These are phyloP conservation scores for Cystofilobasidium bisporidii DNA, from an alignment of 768 basidiomycete genomes.

Conservation along the genomic window DNA sequence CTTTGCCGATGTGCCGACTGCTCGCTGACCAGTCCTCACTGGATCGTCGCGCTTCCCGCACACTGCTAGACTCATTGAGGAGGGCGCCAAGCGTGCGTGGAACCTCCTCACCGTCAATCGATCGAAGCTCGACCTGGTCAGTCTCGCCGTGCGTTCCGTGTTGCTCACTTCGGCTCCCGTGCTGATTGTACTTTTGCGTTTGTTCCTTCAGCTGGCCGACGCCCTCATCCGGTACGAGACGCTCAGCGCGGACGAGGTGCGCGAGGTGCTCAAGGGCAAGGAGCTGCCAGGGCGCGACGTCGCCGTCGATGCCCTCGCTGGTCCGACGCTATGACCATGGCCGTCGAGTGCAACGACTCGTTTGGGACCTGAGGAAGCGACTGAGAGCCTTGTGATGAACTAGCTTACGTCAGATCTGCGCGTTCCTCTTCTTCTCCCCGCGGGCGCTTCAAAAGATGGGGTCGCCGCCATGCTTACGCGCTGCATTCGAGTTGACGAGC, in stretches of 20 bases:
- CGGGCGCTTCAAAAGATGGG: too few relatives aligned
- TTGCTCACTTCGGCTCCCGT: too few relatives aligned
- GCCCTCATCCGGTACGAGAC: conserved; percentile 24
- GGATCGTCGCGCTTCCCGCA: neutral
- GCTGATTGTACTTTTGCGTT: neutral
- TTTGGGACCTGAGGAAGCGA: neutral
- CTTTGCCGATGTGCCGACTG: too few relatives aligned
- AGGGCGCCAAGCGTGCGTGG: conserved; percentile 12
- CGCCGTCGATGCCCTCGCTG: neutral
- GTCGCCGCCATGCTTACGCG: too few relatives aligned
- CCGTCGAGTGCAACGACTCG: too few relatives aligned
- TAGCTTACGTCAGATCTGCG: too few relatives aligned
- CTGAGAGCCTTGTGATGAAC: too few relatives aligned
- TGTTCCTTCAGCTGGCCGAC: conserved; percentile 5
- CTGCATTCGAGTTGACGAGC: too few relatives aligned
- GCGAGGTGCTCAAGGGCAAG: conserved; percentile 1
- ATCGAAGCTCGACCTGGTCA: conserved; percentile 2
- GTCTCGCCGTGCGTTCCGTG: neutral
- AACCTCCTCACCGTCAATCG: conserved; percentile 10
- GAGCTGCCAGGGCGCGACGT: neutral
- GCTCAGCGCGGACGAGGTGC: conserved; percentile 23
- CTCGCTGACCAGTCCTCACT: neutral
- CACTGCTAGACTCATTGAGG: conserved; percentile 2
- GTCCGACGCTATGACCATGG: neutral
- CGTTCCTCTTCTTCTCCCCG: too few relatives aligned